These are phyloP conservation scores for Blastosporella zonata DNA, from an alignment of 1,284 basidiomycete species.

Conservation along the genomic window DNA sequence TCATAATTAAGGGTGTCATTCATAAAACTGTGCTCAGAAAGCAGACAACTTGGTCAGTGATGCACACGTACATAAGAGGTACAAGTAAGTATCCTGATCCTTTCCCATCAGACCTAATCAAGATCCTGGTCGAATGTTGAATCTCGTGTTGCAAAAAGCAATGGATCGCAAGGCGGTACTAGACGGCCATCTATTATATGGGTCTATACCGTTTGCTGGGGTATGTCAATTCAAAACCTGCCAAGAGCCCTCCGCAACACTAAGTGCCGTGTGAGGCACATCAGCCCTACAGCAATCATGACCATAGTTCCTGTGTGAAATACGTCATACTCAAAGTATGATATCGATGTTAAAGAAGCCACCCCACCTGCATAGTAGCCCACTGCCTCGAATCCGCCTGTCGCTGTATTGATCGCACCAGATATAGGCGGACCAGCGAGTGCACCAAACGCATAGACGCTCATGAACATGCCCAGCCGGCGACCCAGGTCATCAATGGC, in stretches of 20 bases:
- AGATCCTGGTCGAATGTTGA: too few relatives aligned
- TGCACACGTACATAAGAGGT: too few relatives aligned
- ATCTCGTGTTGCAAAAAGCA: too few relatives aligned
- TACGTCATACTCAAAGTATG: neutral
- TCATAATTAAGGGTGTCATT: too few relatives aligned
- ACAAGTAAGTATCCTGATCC: too few relatives aligned
- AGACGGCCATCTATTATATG: too few relatives aligned
- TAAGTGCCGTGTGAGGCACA: conserved; percentile 36
- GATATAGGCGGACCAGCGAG: conserved; percentile 61
- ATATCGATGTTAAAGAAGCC: neutral
- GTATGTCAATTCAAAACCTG: conserved; percentile 28
- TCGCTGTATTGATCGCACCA: conserved; percentile 52
- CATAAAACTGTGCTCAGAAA: too few relatives aligned
- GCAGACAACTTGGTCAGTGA: too few relatives aligned
- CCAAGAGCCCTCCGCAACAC: conserved; percentile 34
- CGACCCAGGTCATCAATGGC: conserved; percentile 57
- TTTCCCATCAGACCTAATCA: too few relatives aligned
- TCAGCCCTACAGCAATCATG: conserved; percentile 34
- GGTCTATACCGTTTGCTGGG: neutral
- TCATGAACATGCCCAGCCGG: conserved; percentile 62
- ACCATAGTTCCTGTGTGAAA: conserved; percentile 31
- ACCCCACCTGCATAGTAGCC: conserved; percentile 57
- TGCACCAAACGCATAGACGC: conserved; percentile 36
- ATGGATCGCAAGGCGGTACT: too few relatives aligned
- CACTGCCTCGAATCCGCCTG: conserved; percentile 50